Conservation (phyloP, 352 stramenopile species). For the Pythium pectinolyticum region DNA sequence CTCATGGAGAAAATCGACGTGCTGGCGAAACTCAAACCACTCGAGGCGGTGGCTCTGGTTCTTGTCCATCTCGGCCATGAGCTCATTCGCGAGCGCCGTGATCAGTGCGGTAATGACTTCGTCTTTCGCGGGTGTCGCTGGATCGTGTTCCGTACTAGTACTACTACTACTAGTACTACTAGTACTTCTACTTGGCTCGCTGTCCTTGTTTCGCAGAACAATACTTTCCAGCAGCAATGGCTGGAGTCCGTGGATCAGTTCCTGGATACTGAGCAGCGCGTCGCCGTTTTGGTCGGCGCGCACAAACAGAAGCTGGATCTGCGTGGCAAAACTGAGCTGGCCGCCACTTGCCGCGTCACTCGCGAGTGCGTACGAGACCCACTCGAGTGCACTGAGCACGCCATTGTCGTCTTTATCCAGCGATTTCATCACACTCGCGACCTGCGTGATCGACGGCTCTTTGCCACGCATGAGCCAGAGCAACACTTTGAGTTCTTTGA, state of each 20-base stretch:
- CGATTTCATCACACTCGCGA: conserved; percentile 60
- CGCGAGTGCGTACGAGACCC: conserved; percentile 66
- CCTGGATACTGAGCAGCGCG: conserved; percentile 48
- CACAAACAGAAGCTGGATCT: conserved; percentile 60
- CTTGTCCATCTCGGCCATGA: conserved; percentile 55
- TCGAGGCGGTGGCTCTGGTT: conserved; percentile 63
- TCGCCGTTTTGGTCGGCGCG: conserved; percentile 56
- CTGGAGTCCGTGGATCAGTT: conserved; percentile 49
- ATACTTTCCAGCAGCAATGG: conserved; percentile 40
- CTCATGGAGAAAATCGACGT: conserved; percentile 68
- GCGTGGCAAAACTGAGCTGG: conserved; percentile 43
- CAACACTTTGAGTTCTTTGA: conserved; percentile 57
- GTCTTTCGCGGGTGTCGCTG: too few species aligned
- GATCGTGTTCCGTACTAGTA: too few species aligned
- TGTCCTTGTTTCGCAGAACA: conserved; percentile 17
- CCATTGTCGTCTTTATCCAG: conserved; percentile 56
- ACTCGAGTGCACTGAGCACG: conserved; percentile 56
- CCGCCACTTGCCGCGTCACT: conserved; percentile 42
- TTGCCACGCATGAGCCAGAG: conserved; percentile 72
- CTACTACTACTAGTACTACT: too few species aligned
- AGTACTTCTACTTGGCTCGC: too few species aligned
- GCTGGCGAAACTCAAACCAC: conserved; percentile 74
- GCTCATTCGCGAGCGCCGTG: conserved; percentile 48
- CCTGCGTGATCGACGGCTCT: conserved; percentile 40
- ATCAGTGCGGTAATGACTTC: conserved; percentile 41